Base-by-base conservation (phyloP, 1,139 yeast species). In the Debaryomyces udenii region DNA sequence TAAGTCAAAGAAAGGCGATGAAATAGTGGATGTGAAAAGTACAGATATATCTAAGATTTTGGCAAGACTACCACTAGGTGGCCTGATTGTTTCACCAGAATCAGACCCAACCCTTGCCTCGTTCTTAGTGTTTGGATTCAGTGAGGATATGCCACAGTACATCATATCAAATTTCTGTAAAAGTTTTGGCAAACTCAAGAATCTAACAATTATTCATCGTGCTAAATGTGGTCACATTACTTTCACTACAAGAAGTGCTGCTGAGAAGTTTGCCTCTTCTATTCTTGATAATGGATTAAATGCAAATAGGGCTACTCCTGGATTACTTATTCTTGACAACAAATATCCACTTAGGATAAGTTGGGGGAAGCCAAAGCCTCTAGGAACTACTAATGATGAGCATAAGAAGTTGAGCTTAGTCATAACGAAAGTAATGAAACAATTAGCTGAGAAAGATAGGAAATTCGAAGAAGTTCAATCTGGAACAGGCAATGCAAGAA, bases 121-220 rank as follows among this genome's bases (percentile, higher is more conserved):
- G 0, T 74, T 88, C 38, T 86, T 87, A 57, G 58, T 88, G n/a
- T 84, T 83, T 62, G 96, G 96, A 0, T 67, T 86, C 17, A 79
- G 74, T 37, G 78, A 78, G 11, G 80, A 78, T n/a, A 56, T 82
- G n/a, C 83, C 91, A 0, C 89, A 82, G 48, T 81, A 80, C 51
- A 62, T 66, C 32, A 62, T 87, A 10, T 61, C 79, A 9, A 78
- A 76, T 7, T 70, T 62, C 52, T 81, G 81, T 41, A 64, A 64
- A 14, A 47, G 53, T 39, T 62, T 56, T 44, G 85, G 86, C 0
- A 65, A 68, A 28, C 49, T 83, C 11, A 73, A 75, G 45, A 61
- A 79, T 6, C 56, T 81, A 27, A 70, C 74, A 6, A 62, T 85
- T n/a, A 71, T 79, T 20, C 88, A 82, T 48, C 67, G 68, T 17